These are phyloP conservation scores for Candida tibetensis DNA, from an alignment of 805 yeast species.

Conservation along the genomic window DNA sequence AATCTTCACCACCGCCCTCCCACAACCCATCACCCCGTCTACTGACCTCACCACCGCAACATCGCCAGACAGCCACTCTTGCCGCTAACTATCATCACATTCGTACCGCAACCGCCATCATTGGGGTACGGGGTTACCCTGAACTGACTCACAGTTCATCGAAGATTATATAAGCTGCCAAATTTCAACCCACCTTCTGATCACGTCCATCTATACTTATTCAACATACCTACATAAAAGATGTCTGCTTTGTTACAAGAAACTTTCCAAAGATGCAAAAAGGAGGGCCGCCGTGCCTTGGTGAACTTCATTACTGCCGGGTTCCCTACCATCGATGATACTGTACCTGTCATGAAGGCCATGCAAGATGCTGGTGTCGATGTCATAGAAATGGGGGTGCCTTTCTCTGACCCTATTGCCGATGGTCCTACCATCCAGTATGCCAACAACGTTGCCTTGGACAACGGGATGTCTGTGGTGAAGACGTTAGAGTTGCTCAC, in stretches of 20 bases:
- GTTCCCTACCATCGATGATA: slow-evolving; percentile 82
- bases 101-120: no score
- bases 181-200: neutral
- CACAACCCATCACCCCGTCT: no score
- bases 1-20: no score
- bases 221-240: no score
- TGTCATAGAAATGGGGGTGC: slow-evolving; percentile 90
- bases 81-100: no score
- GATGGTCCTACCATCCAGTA: slow-evolving; percentile 97
- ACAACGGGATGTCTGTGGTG: slow-evolving; percentile 74
- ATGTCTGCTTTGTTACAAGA: slow-evolving; percentile 58
- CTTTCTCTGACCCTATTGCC: slow-evolving; percentile 97
- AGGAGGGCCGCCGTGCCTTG: slow-evolving; percentile 77
- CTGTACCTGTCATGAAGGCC: slow-evolving; percentile 80
- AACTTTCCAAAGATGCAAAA: slow-evolving; percentile 58
- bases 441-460: slow-evolving; percentile 78
- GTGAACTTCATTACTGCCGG: slow-evolving; percentile 95
- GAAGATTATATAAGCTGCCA: slow-evolving; percentile 1
- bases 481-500: slow-evolving; percentile 68
- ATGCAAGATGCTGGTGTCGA: slow-evolving; percentile 96
- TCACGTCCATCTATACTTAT: no score
- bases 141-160: slow-evolving; percentile 24
- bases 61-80: no score
- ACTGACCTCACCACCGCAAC: no score
- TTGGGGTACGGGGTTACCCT: slow-evolving; percentile 20